phyloP scores from a whole-genome alignment of 495 filamentous ascomycete genomes.

The Talaromyces stipitatus region DNA sequence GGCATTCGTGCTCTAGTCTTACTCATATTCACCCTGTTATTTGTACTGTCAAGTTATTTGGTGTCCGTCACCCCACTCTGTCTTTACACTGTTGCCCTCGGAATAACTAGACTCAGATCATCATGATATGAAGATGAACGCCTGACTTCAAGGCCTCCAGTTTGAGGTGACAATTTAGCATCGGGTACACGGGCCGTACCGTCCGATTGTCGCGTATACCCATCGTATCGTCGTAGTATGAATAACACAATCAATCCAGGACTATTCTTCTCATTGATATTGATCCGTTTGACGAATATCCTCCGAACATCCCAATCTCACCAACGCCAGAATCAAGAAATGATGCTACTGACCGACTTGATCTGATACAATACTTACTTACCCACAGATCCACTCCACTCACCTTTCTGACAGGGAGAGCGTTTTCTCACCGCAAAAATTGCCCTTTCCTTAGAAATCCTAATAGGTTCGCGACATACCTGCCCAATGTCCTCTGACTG shows the following conservation, averaged over 20 bases:
- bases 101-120: not conserved
- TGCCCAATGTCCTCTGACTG: not conserved
- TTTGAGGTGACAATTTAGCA: no score
- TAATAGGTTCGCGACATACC: not conserved
- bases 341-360: not conserved
- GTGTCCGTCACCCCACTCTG: not conserved
- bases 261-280: no score
- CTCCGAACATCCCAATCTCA: not conserved
- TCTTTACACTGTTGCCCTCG: not conserved
- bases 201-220: not conserved
- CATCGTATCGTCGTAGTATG: no score
- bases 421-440: not conserved
- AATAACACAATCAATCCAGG: no score
- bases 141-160: not conserved
- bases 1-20: constrained; percentile 4
- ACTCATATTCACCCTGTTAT: not conserved
- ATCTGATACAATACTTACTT: not conserved
- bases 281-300: not conserved
- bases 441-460: not conserved
- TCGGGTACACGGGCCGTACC: not conserved
- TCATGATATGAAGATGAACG: not conserved
- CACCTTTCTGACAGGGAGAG: no score
- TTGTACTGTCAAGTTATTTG: not conserved
- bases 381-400: not conserved
- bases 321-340: no score